These are phyloP conservation scores for Phytopythium ostracodes DNA, from an alignment of 352 stramenopile genomes.

Conservation along the genomic window DNA sequence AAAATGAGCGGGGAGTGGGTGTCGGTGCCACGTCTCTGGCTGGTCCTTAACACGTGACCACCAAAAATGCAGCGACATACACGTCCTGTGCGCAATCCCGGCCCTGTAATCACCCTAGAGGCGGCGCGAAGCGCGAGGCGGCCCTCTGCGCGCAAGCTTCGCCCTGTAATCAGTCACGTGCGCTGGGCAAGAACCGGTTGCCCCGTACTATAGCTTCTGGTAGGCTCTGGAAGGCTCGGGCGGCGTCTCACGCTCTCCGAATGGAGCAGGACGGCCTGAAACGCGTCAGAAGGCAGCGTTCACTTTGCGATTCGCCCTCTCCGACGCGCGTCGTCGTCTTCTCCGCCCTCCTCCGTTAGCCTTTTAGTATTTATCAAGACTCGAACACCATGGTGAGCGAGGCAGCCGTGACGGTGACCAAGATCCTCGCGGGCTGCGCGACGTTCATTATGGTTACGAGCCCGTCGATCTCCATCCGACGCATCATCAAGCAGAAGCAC, in stretches of 20 bases:
- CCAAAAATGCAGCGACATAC: background rate
- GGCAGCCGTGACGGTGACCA: conserved; percentile 18
- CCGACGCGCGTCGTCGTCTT: background rate
- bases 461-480: conserved; percentile 23
- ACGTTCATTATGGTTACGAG: conserved; percentile 26
- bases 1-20: background rate
- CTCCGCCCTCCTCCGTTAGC: background rate
- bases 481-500: conserved; percentile 19
- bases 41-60: background rate
- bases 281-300: background rate
- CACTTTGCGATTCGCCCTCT: background rate
- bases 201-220: background rate
- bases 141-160: background rate
- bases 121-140: no score
- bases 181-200: background rate
- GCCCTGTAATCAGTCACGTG: conserved; percentile 2
- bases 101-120: conserved; percentile 1
- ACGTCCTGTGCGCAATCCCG: background rate
- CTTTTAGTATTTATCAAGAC: background rate
- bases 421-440: conserved; percentile 20
- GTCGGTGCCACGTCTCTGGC: background rate
- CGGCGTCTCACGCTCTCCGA: background rate
- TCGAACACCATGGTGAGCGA: conserved; percentile 15
- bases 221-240: background rate
- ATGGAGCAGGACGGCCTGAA: background rate